Conservation (phyloP, 768 basidiomycete genomes). For the Tulasnella sp. region DNA sequence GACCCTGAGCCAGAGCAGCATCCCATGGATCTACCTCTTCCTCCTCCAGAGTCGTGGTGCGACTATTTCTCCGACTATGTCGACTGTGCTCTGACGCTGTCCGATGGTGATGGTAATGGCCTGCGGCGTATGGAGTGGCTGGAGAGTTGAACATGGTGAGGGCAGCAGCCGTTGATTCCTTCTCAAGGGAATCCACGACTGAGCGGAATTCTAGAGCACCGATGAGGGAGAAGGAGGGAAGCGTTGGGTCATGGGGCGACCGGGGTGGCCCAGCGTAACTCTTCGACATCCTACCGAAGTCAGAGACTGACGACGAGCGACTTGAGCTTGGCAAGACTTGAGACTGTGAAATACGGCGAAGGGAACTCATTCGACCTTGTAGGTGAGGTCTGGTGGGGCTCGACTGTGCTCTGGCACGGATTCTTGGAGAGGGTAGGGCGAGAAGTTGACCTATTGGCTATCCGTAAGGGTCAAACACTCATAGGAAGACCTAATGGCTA, state of each 20-base stretch:
- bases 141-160: constrained; percentile 59
- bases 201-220: constrained; percentile 95
- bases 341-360: constrained; percentile 4
- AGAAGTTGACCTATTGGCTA: not conserved
- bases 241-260: constrained; percentile 34
- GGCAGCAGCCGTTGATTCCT: constrained; percentile 53
- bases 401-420: not conserved
- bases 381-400: not conserved
- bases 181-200: constrained; percentile 71
- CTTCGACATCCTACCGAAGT: constrained; percentile 30
- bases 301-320: constrained; percentile 33
- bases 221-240: constrained; percentile 84
- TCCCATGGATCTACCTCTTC: constrained; percentile 46
- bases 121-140: constrained; percentile 64
- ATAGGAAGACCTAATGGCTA: not conserved
- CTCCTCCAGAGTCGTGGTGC: not conserved
- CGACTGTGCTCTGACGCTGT: constrained; percentile 32
- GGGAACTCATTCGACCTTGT: not conserved
- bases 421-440: not conserved
- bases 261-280: constrained; percentile 40
- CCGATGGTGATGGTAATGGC: constrained; percentile 44
- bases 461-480: not conserved
- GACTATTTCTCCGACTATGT: constrained; percentile 4
- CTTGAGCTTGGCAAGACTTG: constrained; percentile 23
- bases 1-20: constrained; percentile 30